These are phyloP conservation scores for Luffa aegyptiaca DNA, from an alignment of 306 rosid genomes.

Conservation along the genomic window DNA sequence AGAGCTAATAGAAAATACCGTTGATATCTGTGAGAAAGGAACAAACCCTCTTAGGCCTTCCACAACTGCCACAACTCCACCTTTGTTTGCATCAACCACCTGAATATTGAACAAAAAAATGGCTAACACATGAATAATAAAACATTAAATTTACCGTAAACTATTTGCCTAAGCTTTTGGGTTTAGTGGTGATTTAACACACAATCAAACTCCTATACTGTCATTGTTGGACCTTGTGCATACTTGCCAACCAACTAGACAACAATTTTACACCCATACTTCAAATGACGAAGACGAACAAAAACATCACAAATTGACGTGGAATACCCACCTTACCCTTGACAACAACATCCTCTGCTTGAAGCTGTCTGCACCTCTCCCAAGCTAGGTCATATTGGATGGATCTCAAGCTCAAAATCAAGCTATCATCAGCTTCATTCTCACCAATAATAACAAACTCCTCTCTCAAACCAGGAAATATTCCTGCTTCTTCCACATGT, in stretches of 20 bases:
- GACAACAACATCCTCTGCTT: slow-evolving; percentile 90
- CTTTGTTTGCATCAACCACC: slow-evolving; percentile 80
- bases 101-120: slow-evolving; percentile 18
- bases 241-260: background rate
- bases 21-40: slow-evolving; percentile 90
- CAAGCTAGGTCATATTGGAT: slow-evolving; percentile 78
- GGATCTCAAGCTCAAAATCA: slow-evolving; percentile 65
- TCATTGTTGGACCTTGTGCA: no score
- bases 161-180: background rate
- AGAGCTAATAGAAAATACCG: slow-evolving; percentile 27
- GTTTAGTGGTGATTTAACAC: background rate
- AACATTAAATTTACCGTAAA: background rate
- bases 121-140: background rate
- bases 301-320: background rate
- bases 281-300: background rate
- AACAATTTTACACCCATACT: background rate
- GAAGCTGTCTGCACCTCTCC: slow-evolving; percentile 96
- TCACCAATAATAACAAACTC: slow-evolving; percentile 81
- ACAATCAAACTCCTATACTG: no score
- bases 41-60: slow-evolving; percentile 93
- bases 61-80: slow-evolving; percentile 89
- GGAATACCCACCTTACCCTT: slow-evolving; percentile 88
- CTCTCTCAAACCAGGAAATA: slow-evolving; percentile 58
- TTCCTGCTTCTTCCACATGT: slow-evolving; percentile 73
- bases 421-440: slow-evolving; percentile 68